Conservation (phyloP, 768 basidiomycete genomes). For the Lactarius evosmus region DNA sequence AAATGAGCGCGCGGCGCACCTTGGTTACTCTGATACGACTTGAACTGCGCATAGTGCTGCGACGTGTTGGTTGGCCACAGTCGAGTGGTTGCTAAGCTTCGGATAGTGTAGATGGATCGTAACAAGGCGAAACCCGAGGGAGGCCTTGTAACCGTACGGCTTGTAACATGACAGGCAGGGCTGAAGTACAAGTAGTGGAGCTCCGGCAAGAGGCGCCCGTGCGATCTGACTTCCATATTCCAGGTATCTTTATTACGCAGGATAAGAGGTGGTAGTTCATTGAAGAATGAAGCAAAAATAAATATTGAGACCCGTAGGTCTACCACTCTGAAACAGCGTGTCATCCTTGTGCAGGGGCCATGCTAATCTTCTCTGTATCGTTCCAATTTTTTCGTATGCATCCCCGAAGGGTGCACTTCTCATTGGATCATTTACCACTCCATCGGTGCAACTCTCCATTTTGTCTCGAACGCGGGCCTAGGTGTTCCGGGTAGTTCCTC, state of each 20-base stretch:
- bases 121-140: neutral
- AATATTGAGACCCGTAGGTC: conserved; percentile 35
- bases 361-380: conserved; percentile 99
- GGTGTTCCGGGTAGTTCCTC: neutral
- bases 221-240: neutral
- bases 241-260: conserved; percentile 1
- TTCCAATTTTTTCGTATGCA: conserved; percentile 99
- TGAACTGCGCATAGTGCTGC: neutral
- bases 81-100: neutral
- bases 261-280: neutral
- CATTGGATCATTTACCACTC: neutral
- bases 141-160: neutral
- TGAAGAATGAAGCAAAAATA: neutral
- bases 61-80: neutral
- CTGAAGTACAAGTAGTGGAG: neutral
- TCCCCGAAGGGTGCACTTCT: conserved; percentile 65
- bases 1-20: conserved; percentile 7
- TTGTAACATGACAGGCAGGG: neutral
- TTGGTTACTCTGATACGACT: neutral
- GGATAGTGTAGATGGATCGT: neutral
- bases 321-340: conserved; percentile 97
- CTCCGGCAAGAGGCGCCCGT: neutral
- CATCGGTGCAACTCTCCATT: neutral
- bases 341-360: conserved; percentile 99
- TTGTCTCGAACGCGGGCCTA: too few species aligned